Conservation (phyloP, 805 yeast species). For the Ogataea populi-albae region DNA sequence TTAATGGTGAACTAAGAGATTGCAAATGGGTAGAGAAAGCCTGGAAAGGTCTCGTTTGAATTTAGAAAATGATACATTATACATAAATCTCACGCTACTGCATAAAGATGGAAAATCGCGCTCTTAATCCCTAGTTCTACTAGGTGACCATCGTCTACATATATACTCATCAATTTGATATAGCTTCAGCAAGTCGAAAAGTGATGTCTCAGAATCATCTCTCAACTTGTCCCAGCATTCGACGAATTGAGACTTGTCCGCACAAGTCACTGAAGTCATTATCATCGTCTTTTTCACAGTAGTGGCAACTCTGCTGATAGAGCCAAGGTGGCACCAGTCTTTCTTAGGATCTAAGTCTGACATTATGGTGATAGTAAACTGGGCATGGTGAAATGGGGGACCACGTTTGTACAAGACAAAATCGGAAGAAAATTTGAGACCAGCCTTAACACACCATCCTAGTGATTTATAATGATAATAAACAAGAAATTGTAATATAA, state of each 20-base stretch:
- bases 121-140: constrained; percentile 76
- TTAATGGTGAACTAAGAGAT: constrained; percentile 56
- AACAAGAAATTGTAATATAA: constrained; percentile 59
- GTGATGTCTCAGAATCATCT: constrained; percentile 11
- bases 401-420: constrained; percentile 81
- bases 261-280: constrained; percentile 61
- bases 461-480: constrained; percentile 84
- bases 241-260: constrained; percentile 36
- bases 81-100: too few relatives aligned
- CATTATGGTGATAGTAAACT: constrained; percentile 53
- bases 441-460: constrained; percentile 94
- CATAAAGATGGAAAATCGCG: too few relatives aligned
- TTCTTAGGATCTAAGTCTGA: constrained; percentile 7
- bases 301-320: constrained; percentile 76
- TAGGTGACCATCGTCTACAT: constrained; percentile 82
- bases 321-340: constrained; percentile 59
- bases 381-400: constrained; percentile 95
- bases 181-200: constrained; percentile 36
- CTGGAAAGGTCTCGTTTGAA: constrained; percentile 52
- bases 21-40: constrained; percentile 85
- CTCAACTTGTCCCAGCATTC: constrained; percentile 13
- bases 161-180: constrained; percentile 63
- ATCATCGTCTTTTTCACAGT: constrained; percentile 81
- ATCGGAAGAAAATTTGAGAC: constrained; percentile 91
- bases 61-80: too few relatives aligned